phyloP scores from a whole-genome alignment of 2,329 filamentous ascomycete species.

The Aplosporella prunicola region DNA sequence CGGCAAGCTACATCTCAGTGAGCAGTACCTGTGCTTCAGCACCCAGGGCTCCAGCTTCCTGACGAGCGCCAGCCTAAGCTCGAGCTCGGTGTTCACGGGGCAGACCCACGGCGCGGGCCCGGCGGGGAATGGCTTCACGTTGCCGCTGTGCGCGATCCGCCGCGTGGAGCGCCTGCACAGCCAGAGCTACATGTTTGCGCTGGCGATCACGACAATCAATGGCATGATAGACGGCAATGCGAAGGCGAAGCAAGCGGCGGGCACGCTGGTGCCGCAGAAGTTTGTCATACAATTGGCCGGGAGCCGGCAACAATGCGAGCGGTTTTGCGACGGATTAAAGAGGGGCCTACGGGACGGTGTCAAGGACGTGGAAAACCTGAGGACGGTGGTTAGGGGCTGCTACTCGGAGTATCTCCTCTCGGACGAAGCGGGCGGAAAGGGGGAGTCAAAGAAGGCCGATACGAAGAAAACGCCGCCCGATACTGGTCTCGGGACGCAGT shows the following conservation, averaged over 20 bases:
- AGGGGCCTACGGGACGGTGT: slow-evolving; percentile 79
- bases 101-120: slow-evolving; percentile 89
- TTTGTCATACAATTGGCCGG: slow-evolving; percentile 88
- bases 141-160: slow-evolving; percentile 84
- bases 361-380: slow-evolving; percentile 76
- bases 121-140: slow-evolving; percentile 88
- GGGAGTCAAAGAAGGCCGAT: slow-evolving; percentile 21
- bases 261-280: slow-evolving; percentile 62
- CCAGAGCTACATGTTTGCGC: slow-evolving; percentile 82
- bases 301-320: slow-evolving; percentile 78
- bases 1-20: slow-evolving; percentile 86
- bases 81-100: slow-evolving; percentile 78
- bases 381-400: slow-evolving; percentile 69
- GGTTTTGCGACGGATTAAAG: slow-evolving; percentile 94
- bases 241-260: slow-evolving; percentile 34
- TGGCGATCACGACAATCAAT: slow-evolving; percentile 94
- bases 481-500: slow-evolving; percentile 83
- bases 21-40: slow-evolving; percentile 93
- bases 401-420: slow-evolving; percentile 61
- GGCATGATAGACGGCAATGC: slow-evolving; percentile 38
- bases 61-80: slow-evolving; percentile 65
- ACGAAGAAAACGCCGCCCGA: slow-evolving; percentile 58
- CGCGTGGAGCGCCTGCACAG: slow-evolving; percentile 89
- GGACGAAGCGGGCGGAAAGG: slow-evolving; percentile 33
- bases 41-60: slow-evolving; percentile 84